Evolutionary conservation across 805 yeast species (phyloP).

Genomic region (Ogataea parapolymorpha): DNA sequence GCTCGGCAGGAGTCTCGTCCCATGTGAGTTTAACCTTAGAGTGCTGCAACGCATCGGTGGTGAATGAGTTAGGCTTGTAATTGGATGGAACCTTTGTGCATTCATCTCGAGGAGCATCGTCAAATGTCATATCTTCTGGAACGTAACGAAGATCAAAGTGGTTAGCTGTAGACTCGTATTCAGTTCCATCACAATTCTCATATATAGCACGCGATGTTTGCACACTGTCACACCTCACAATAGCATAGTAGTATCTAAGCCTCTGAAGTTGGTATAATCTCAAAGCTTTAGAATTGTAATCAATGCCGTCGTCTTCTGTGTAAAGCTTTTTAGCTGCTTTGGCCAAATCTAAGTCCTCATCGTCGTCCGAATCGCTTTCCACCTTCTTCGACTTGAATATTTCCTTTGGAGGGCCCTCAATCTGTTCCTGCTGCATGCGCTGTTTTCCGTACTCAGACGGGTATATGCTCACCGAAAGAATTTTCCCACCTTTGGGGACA

Average conservation of each 20-base stretch:
- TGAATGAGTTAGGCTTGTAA: slow-evolving; percentile 76
- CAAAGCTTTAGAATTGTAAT: slow-evolving; percentile 78
- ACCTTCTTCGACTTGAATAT: slow-evolving; percentile 54
- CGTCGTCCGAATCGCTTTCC: slow-evolving; percentile 36
- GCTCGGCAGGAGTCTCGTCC: slow-evolving; percentile 97
- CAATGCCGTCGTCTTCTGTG: slow-evolving; percentile 77
- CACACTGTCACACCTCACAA: slow-evolving; percentile 75
- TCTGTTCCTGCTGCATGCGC: slow-evolving; percentile 83
- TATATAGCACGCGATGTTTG: slow-evolving; percentile 73
- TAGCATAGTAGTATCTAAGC: slow-evolving; percentile 88
- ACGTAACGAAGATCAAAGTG: slow-evolving; percentile 88
- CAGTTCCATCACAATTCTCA: slow-evolving; percentile 89
- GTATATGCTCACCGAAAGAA: slow-evolving; percentile 65
- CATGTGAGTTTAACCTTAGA: slow-evolving; percentile 95
- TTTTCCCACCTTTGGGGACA: slow-evolving; percentile 70
- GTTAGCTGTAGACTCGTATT: slow-evolving; percentile 93
- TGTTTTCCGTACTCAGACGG: slow-evolving; percentile 94
- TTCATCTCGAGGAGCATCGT: slow-evolving; percentile 67
- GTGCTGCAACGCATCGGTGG: slow-evolving; percentile 94
- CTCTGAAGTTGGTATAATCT: slow-evolving; percentile 92
- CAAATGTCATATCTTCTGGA: slow-evolving; percentile 90
- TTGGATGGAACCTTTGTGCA: slow-evolving; percentile 71
- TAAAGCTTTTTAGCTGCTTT: slow-evolving; percentile 67
- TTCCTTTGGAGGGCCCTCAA: slow-evolving; percentile 90
- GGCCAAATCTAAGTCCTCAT: slow-evolving; percentile 42